Conservation (phyloP, 148 eudicot species). For the Rhododendron williamsianum region DNA sequence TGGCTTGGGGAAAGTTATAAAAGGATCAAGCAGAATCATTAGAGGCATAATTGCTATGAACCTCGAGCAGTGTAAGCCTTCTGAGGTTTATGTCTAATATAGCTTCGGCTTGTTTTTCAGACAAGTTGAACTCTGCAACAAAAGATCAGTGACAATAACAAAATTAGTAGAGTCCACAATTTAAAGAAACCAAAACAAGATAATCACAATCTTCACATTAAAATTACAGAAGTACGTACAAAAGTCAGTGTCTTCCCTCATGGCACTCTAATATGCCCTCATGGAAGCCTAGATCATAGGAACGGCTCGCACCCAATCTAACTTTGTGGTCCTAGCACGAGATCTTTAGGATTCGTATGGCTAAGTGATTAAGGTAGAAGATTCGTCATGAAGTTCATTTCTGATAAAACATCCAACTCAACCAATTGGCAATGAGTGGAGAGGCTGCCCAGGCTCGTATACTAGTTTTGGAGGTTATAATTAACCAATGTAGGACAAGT, state of each 20-base stretch:
- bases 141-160: conserved; percentile 5
- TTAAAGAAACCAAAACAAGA: conserved; percentile 3
- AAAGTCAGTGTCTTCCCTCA: not conserved
- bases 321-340: not conserved
- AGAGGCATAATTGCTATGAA: conserved; percentile 12
- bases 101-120: conserved; percentile 96
- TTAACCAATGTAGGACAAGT: not conserved
- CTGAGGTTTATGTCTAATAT: conserved; percentile 88
- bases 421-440: not conserved
- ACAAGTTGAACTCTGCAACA: conserved; percentile 64
- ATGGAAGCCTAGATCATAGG: not conserved
- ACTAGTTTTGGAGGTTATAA: not conserved
- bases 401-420: not conserved
- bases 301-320: not conserved
- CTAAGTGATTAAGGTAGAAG: not conserved
- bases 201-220: not conserved
- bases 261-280: not conserved
- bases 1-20: not conserved
- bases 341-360: not conserved
- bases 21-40: not conserved
- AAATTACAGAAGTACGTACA: not conserved
- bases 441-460: not conserved
- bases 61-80: conserved; percentile 87
- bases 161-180: not conserved
- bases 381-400: not conserved